A percentile compares a stretch with the other conserved stretches of the same genome.
These are phyloP conservation scores for Hibiscus mutabilis DNA, from an alignment of 345 rosid genomes.

Conservation along the genomic window DNA sequence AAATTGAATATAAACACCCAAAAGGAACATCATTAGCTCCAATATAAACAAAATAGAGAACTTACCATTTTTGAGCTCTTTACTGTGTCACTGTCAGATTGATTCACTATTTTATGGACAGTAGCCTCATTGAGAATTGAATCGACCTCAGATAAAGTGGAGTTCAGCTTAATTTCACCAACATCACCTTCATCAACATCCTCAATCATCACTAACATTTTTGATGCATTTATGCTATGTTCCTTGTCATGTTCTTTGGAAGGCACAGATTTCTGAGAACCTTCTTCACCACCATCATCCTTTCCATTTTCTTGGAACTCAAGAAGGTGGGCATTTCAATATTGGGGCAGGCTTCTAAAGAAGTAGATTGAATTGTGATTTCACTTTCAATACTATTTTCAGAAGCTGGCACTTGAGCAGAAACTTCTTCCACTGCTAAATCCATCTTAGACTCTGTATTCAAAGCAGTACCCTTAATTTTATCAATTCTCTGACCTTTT, in stretches of 20 bases:
- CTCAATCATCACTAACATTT: background rate
- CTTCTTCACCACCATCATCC: constrained; percentile 10
- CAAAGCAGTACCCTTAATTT: background rate
- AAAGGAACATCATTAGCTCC: background rate
- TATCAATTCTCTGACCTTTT: background rate
- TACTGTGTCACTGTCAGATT: constrained; percentile 10
- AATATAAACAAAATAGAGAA: constrained; percentile 7
- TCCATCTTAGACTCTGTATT: background rate
- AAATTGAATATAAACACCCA: background rate
- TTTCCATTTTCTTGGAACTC: constrained; percentile 19
- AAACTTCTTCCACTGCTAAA: background rate
- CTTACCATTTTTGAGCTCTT: constrained; percentile 28
- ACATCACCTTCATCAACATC: constrained; percentile 15
- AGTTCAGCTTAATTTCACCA: constrained; percentile 17
- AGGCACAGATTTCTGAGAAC: constrained; percentile 2
- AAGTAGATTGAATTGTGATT: background rate
- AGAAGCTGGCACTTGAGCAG: background rate
- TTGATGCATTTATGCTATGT: constrained; percentile 5
- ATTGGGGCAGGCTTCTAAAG: background rate
- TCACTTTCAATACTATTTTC: background rate
- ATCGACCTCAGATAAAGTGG: constrained; percentile 16
- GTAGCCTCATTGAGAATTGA: constrained; percentile 18
- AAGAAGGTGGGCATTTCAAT: background rate
- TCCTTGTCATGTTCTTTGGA: constrained; percentile 14
- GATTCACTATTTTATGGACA: constrained; percentile 10